phyloP scores from a whole-genome alignment of 2,329 filamentous ascomycete species.

The Hypoxylon sp. region DNA sequence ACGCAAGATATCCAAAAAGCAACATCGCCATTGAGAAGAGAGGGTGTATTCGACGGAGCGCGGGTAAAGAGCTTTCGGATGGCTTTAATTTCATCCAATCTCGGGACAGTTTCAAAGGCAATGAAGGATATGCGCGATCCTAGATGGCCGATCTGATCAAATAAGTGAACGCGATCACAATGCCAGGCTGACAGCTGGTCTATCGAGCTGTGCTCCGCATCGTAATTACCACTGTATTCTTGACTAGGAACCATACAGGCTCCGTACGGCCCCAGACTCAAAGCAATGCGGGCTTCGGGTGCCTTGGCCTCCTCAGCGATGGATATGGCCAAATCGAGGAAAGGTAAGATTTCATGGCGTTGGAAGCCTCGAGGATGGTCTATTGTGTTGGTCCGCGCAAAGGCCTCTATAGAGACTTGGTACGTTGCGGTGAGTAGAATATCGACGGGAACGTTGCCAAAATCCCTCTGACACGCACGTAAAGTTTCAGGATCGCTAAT shows the following conservation, averaged over 20 bases:
- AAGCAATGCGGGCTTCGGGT: constrained; percentile 60
- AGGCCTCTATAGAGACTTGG: constrained; percentile 70
- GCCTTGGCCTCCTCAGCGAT: constrained; percentile 57
- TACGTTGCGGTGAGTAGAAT: constrained; percentile 77
- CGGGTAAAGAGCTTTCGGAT: constrained; percentile 61
- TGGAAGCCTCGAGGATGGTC: constrained; percentile 60
- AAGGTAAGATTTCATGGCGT: constrained; percentile 55
- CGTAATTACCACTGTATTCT: constrained; percentile 75
- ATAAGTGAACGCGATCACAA: constrained; percentile 64
- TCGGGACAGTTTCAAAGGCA: constrained; percentile 75
- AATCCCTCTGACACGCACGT: constrained; percentile 67
- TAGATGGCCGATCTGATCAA: constrained; percentile 58
- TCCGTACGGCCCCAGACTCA: constrained; percentile 76
- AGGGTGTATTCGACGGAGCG: constrained; percentile 48
- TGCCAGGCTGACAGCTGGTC: constrained; percentile 69
- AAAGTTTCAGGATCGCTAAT: constrained; percentile 66
- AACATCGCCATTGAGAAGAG: constrained; percentile 40
- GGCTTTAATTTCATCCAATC: constrained; percentile 72
- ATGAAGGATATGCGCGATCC: constrained; percentile 63
- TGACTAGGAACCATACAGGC: constrained; percentile 75
- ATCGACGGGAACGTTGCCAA: constrained; percentile 69
- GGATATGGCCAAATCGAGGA: constrained; percentile 59
- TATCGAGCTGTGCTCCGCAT: constrained; percentile 60
- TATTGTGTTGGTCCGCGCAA: constrained; percentile 62
- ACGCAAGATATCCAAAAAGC: constrained; percentile 74